phyloP scores from a whole-genome alignment of 2,329 filamentous ascomycete species.

The Aspergillus spinulosporus region DNA sequence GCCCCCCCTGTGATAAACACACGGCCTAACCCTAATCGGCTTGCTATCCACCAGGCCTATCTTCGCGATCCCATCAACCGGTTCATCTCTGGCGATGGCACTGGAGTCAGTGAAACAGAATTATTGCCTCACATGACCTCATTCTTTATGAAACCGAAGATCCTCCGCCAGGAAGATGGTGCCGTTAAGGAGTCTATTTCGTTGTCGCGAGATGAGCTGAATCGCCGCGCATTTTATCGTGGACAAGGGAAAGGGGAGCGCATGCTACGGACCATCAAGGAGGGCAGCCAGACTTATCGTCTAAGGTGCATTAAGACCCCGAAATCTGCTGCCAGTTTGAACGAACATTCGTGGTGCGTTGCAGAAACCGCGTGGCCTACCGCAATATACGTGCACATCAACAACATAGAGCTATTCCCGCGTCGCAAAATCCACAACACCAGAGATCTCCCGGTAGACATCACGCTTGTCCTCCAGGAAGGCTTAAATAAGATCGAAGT shows the following conservation, averaged over 20 bases:
- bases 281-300: constrained; percentile 64
- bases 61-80: constrained; percentile 55
- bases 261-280: constrained; percentile 37
- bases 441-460: constrained; percentile 73
- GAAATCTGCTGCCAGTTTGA: constrained; percentile 30
- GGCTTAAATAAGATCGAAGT: constrained; percentile 66
- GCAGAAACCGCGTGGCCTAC: constrained; percentile 70
- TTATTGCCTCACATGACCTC: constrained; percentile 40
- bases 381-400: constrained; percentile 68
- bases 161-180: constrained; percentile 28
- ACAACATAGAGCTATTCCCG: constrained; percentile 57
- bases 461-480: constrained; percentile 60
- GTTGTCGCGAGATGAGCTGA: constrained; percentile 31
- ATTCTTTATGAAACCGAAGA: constrained; percentile 33
- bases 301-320: constrained; percentile 63
- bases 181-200: constrained; percentile 39
- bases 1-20: constrained; percentile 38
- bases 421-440: constrained; percentile 71
- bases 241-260: constrained; percentile 25
- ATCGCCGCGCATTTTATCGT: constrained; percentile 35
- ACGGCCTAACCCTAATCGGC: constrained; percentile 47
- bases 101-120: constrained; percentile 26
- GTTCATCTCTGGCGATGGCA: constrained; percentile 25
- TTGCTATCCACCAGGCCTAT: constrained; percentile 60
- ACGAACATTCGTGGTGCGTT: constrained; percentile 61